phyloP scores from a whole-genome alignment of 805 yeast genomes.

The Priceomyces melissophilus region DNA sequence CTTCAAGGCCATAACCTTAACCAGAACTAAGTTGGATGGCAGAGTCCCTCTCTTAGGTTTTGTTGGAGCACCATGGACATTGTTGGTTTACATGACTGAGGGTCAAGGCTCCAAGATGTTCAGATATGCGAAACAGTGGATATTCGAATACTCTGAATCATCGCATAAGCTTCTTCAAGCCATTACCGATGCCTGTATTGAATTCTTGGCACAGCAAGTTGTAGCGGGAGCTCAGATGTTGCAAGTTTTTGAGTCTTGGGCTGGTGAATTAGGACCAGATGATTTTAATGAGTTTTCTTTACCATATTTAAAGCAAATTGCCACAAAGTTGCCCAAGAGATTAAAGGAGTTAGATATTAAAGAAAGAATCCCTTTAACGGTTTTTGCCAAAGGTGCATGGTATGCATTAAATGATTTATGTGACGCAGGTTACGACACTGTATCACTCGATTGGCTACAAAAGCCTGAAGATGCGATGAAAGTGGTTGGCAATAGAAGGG shows the following conservation, averaged over 20 bases:
- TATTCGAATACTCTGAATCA: slow-evolving; percentile 72
- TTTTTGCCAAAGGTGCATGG: slow-evolving; percentile 97
- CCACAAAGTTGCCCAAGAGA: slow-evolving; percentile 62
- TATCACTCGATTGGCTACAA: slow-evolving; percentile 92
- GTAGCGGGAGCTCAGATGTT: slow-evolving; percentile 98
- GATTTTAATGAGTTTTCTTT: slow-evolving; percentile 87
- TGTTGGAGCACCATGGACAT: slow-evolving; percentile 98
- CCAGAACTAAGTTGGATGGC: slow-evolving; percentile 83
- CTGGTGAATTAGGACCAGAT: slow-evolving; percentile 88
- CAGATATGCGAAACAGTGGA: slow-evolving; percentile 89
- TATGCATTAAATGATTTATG: slow-evolving; percentile 86
- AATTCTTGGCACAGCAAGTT: slow-evolving; percentile 90
- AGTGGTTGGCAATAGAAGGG: slow-evolving; percentile 65
- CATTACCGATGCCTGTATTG: slow-evolving; percentile 84
- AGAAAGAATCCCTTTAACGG: slow-evolving; percentile 79
- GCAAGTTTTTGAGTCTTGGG: slow-evolving; percentile 97
- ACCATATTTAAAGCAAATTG: slow-evolving; percentile 81
- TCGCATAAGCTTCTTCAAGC: slow-evolving; percentile 69
- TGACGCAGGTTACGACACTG: slow-evolving; percentile 74
- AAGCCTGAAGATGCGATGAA: slow-evolving; percentile 82
- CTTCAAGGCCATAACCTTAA: slow-evolving; percentile 83
- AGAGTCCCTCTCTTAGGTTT: slow-evolving; percentile 93
- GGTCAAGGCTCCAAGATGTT: slow-evolving; percentile 94
- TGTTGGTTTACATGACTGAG: slow-evolving; percentile 94
- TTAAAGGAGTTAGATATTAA: slow-evolving; percentile 65